These are phyloP conservation scores for Metschnikowia similis DNA, from an alignment of 805 yeast species.

Conservation along the genomic window DNA sequence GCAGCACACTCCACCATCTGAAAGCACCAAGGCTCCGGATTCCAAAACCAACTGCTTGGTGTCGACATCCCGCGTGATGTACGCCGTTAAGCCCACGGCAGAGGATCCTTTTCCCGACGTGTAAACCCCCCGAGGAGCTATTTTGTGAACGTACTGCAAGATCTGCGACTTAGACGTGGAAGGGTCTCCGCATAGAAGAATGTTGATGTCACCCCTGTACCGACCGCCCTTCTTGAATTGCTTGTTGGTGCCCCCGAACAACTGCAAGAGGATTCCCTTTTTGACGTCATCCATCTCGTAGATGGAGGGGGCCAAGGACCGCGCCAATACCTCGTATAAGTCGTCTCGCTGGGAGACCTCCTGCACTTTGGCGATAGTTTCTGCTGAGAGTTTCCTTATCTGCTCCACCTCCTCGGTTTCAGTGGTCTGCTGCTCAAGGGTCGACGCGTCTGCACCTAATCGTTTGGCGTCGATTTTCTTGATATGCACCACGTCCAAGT, in stretches of 20 bases:
- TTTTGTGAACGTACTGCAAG: slow-evolving; percentile 90
- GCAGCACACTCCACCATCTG: slow-evolving; percentile 98
- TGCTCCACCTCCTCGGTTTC: slow-evolving; percentile 76
- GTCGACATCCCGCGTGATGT: slow-evolving; percentile 89
- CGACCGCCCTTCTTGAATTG: slow-evolving; percentile 85
- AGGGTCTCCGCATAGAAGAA: slow-evolving; percentile 94
- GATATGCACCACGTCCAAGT: slow-evolving; percentile 89
- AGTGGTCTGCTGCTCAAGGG: slow-evolving; percentile 55
- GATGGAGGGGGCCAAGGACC: slow-evolving; percentile 95
- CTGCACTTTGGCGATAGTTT: slow-evolving; percentile 62
- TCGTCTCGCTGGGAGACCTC: slow-evolving; percentile 66
- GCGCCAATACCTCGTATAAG: slow-evolving; percentile 76
- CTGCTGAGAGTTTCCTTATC: slow-evolving; percentile 59
- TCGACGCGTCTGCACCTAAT: slow-evolving; percentile 73
- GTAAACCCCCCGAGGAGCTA: slow-evolving; percentile 96
- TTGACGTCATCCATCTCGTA: slow-evolving; percentile 96
- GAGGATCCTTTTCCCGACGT: slow-evolving; percentile 99
- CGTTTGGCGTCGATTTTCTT: slow-evolving; percentile 80
- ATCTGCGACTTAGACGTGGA: slow-evolving; percentile 96
- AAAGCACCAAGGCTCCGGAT: slow-evolving; percentile 91
- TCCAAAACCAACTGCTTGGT: slow-evolving; percentile 91
- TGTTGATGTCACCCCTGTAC: slow-evolving; percentile 93
- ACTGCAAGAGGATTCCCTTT: slow-evolving; percentile 86
- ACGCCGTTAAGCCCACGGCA: slow-evolving; percentile 98
- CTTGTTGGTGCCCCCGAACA: slow-evolving; percentile 95